These are phyloP conservation scores for Petunia secreta DNA, from an alignment of 257 asterid species.

Conservation along the genomic window DNA sequence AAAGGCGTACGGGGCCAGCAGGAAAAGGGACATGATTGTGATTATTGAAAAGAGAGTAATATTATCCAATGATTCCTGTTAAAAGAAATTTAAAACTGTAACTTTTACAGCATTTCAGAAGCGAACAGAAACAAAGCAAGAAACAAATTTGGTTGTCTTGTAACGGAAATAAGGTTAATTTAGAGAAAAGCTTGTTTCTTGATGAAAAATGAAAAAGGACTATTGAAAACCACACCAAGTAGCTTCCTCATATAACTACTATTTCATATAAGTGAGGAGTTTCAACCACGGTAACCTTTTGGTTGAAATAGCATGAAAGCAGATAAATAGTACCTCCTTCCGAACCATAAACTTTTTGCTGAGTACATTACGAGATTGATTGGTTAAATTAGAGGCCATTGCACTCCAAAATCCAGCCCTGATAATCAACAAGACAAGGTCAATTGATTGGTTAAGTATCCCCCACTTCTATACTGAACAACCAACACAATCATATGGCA, in stretches of 20 bases:
- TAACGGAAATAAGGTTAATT: slow-evolving; percentile 2
- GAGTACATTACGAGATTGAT: slow-evolving; percentile 94
- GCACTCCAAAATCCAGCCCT: slow-evolving; percentile 99
- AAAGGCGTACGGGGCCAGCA: slow-evolving; percentile 51
- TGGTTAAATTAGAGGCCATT: slow-evolving; percentile 96
- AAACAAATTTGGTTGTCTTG: not conserved
- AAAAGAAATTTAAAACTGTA: slow-evolving; percentile 1
- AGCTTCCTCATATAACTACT: not conserved
- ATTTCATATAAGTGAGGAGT: not conserved
- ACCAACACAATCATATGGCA: slow-evolving; percentile 23
- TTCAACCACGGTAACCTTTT: not conserved
- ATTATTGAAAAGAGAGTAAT: slow-evolving; percentile 58
- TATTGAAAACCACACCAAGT: not conserved
- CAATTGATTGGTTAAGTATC: not conserved
- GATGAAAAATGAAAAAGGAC: slow-evolving; percentile 9
- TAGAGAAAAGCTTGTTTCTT: not conserved
- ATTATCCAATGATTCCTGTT: slow-evolving; percentile 59
- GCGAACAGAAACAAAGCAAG: not conserved
- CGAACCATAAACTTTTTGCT: slow-evolving; percentile 95
- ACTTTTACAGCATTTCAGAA: slow-evolving; percentile 33
- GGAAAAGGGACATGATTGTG: slow-evolving; percentile 56
- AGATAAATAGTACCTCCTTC: slow-evolving; percentile 66
- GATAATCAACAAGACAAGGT: slow-evolving; percentile 16
- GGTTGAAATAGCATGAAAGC: slow-evolving; percentile 9
- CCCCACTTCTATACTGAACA: slow-evolving; percentile 22